Evolutionary conservation across 164 flowering plant genomes (phyloP).

Genomic region (Stephania japonica): DNA sequence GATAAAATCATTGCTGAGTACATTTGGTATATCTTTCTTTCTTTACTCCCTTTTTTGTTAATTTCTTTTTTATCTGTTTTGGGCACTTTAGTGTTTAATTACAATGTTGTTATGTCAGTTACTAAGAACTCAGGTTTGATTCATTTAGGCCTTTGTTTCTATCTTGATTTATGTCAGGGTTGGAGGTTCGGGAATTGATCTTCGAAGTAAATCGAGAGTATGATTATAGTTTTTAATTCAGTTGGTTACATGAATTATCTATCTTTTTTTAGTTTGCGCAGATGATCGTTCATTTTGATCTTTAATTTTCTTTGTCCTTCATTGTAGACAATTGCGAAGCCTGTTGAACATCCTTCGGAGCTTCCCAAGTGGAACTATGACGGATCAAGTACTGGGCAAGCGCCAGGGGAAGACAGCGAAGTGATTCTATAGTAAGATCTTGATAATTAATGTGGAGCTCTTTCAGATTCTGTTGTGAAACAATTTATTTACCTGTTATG

Average conservation of each 20-base stretch:
- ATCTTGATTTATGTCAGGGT: conserved; percentile 29
- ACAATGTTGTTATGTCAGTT: no score
- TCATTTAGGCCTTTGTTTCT: background rate
- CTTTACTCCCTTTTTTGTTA: background rate
- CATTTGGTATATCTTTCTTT: conserved; percentile 52
- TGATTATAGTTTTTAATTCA: background rate
- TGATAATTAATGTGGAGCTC: background rate
- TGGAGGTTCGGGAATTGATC: conserved; percentile 42
- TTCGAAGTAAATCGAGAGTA: conserved; percentile 47
- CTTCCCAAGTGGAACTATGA: conserved; percentile 99
- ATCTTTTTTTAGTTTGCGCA: background rate
- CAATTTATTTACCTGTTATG: background rate
- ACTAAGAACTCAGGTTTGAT: no score
- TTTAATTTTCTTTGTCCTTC: background rate
- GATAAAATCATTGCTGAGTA: conserved; percentile 93
- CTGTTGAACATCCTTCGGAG: conserved; percentile 82
- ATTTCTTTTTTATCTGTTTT: no score
- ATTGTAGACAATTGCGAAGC: conserved; percentile 72
- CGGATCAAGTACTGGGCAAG: conserved; percentile 99
- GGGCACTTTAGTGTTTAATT: no score
- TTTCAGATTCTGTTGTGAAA: background rate
- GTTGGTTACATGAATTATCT: background rate
- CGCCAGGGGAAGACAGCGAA: conserved; percentile 99
- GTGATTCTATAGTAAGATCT: conserved; percentile 86
- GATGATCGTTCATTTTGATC: background rate